Evolutionary conservation across 176 grass and related monocot species (phyloP), one percentile per base, ranked within the genome.

Genomic region (Oryza meridionalis): DNA sequence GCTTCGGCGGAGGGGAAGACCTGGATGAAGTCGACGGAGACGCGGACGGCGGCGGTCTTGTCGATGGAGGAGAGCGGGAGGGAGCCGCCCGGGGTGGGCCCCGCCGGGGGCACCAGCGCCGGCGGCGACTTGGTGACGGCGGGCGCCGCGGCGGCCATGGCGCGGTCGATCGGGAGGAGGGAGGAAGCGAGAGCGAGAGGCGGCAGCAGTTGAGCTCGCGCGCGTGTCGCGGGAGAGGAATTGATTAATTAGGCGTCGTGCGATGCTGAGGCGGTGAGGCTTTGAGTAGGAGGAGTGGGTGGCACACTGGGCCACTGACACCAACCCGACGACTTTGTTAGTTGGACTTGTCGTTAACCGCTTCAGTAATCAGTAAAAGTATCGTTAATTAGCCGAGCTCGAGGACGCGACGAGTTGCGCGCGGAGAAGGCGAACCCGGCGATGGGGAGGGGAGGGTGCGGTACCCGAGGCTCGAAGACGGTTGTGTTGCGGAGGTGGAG

Each of bases 61-160:
- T 94, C 89, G 70, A 94, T 94, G 80, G 86, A 89, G 62, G 92
- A 94, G 77, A 94, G 92, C 31, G 92, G 86, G 22, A 94, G 86
- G 65, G 74, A 64, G 35, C 80, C 74, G 38, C 69, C 26, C 3
- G 89, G 92, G 14, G 92, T 94, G 0, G 76, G 40, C 11, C 47
- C 72, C 11, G 84, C 50, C 43, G 89, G 92, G 2, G 59, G 84
- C 8, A 91, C 63, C 59, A 89, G 78, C 6, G 75, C 70, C 29
- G 92, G 72, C 33, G 77, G 58, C 15, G 76, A 87, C 77, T 91
- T 91, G 63, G 76, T 87, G 12, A 91, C 81, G 9, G 83, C 73
- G 43, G 81, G 67, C 29, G 43, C 79, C 5, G 75, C 79, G 15
- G 32, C 74, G 27, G 75, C 78, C 73, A 79, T 79, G 63, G 27